Base-by-base conservation (phyloP, 2,329 filamentous ascomycete species). In the Phyllosticta citrichinensis region DNA sequence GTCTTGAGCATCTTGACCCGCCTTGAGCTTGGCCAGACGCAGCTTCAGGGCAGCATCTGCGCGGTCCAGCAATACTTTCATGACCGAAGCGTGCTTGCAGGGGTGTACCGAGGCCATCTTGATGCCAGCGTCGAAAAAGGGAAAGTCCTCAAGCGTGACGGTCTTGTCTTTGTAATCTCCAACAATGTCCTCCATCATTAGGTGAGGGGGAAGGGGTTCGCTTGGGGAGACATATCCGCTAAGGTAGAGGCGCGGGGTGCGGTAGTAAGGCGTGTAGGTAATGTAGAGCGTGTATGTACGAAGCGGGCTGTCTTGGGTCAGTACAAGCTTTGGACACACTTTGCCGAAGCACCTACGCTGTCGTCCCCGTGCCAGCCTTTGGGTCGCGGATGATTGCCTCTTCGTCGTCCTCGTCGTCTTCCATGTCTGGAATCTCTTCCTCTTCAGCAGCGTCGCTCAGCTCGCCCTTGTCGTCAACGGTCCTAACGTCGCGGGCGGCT, bases 201-300 rank as follows among this genome's bases (percentile, higher is more conserved):
- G 80, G 57, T 88, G 83, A 2, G 91, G 91, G 3, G 88, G 84
- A 0, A 96, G 86, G 1, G 92, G 91, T 65, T 91, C 88, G 27
- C 89, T 89, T 62, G 85, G 83, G 25, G 88, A 83, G 12, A 85
- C 79, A 75, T 97, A 97, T 68, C 94, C 94, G 0, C 91, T 95
- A 55, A 99, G 85, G 75, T 97, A 99, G 69, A 97, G 84, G 35
- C 94, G 90, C 0, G 94, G 94, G 3, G 94, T 97, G 67, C 91
- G 89, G 77, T 97, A 99, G 80, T 96, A 97, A 47, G 92, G 89
- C 4, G 92, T 90, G 78, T 99, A 99, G 77, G 91, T 94, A 70
- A 99, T 97, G 81, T 99, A 99, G 66, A 99, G 87, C 53, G 89
- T 96, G 75, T 99, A 99, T n/a, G 90, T 96, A 67, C 94, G 88